Percentiles rank a stretch among this genome's conserved stretches.
phyloP scores from a whole-genome alignment of 129 eudicot genomes.

The Lonicera japonica region DNA sequence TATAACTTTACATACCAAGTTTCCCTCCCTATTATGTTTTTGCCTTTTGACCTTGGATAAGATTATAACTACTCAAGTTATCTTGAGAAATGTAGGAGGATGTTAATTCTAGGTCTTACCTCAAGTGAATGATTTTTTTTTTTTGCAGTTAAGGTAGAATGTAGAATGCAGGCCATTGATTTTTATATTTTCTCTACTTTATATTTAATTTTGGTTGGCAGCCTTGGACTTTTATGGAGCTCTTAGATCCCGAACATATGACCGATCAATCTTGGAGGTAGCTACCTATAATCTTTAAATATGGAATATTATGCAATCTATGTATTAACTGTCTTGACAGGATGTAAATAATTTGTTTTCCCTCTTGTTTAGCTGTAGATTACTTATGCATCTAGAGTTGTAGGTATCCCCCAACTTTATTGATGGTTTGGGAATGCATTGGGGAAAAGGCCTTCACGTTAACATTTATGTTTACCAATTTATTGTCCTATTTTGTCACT shows the following conservation, averaged over 20 bases:
- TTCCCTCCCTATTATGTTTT: not conserved
- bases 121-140: not conserved
- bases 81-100: not conserved
- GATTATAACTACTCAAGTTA: not conserved
- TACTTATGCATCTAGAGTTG: not conserved
- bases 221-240: conserved; percentile 99
- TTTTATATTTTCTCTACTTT: not conserved
- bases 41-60: not conserved
- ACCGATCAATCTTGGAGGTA: conserved; percentile 76
- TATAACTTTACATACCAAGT: not conserved
- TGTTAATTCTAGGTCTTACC: not conserved
- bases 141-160: not conserved
- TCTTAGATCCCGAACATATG: conserved; percentile 91
- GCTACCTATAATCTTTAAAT: not conserved
- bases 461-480: not conserved
- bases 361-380: not conserved
- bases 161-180: not conserved
- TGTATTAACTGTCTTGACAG: not conserved
- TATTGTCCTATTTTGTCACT: not conserved
- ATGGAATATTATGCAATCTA: not conserved
- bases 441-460: not conserved
- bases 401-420: not conserved
- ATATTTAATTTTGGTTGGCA: conserved; percentile 31
- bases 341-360: not conserved
- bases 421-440: not conserved